Evolutionary conservation across 768 basidiomycete genomes (phyloP).

Genomic region (Coprinopsis marcescibilis): DNA sequence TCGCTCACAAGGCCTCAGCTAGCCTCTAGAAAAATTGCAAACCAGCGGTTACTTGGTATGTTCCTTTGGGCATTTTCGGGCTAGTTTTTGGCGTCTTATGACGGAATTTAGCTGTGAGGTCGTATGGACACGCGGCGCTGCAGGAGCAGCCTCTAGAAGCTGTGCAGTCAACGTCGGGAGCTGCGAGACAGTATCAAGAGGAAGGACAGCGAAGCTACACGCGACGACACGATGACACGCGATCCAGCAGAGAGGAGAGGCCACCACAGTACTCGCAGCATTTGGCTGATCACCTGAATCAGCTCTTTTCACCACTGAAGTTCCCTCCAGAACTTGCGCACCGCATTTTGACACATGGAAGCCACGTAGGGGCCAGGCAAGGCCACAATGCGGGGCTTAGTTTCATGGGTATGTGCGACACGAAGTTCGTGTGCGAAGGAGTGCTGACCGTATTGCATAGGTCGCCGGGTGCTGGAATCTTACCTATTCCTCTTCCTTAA

Average conservation of each 20-base stretch:
- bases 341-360: conserved; percentile 73
- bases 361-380: conserved; percentile 57
- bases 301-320: conserved; percentile 56
- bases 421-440: not conserved
- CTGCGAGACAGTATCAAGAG: not conserved
- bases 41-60: conserved; percentile 3
- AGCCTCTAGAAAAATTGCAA: not conserved
- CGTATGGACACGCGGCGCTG: not conserved
- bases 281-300: conserved; percentile 51
- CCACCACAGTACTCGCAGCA: conserved; percentile 6
- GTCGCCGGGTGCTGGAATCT: conserved; percentile 70
- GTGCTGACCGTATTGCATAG: conserved; percentile 27
- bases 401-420: conserved; percentile 57
- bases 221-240: conserved; percentile 4
- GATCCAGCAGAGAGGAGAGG: conserved; percentile 11
- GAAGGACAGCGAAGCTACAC: not conserved
- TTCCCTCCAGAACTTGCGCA: conserved; percentile 69
- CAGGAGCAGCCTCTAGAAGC: not conserved
- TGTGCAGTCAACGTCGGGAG: not conserved
- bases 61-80: not conserved
- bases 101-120: not conserved
- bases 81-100: not conserved
- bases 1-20: not conserved
- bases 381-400: conserved; percentile 70
- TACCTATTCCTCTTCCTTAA: conserved; percentile 72